Percentiles rank a stretch among this genome's conserved stretches.
These are phyloP conservation scores for Boletellus sp. DNA, from an alignment of 1,284 basidiomycete species.

Conservation along the genomic window DNA sequence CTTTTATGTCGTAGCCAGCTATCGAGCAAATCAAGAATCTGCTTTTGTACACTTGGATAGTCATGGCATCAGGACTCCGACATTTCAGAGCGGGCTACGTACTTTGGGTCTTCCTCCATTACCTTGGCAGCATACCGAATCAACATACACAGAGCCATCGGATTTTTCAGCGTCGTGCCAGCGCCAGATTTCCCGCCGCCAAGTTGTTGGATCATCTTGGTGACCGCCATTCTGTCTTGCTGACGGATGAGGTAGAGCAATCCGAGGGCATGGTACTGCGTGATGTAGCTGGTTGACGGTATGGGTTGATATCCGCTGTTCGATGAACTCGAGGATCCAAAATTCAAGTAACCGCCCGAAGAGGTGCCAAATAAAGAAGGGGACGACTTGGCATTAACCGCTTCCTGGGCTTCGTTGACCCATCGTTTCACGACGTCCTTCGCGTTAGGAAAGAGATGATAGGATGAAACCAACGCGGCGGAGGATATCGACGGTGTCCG, in stretches of 20 bases:
- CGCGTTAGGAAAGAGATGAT: conserved; percentile 92
- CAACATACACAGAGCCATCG: conserved; percentile 99
- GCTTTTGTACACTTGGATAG: conserved; percentile 70
- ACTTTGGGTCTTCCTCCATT: conserved; percentile 98
- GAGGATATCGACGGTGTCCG: conserved; percentile 94
- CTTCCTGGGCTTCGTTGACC: conserved; percentile 98
- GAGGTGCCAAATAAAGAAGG: conserved; percentile 62
- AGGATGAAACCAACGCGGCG: conserved; percentile 94
- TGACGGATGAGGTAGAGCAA: conserved; percentile 93
- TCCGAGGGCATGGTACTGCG: conserved; percentile 97
- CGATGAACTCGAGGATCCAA: conserved; percentile 52
- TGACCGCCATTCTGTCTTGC: conserved; percentile 97
- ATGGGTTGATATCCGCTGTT: conserved; percentile 73
- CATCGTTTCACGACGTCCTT: conserved; percentile 96
- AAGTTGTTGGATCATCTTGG: conserved; percentile 98
- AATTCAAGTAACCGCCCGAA: conserved; percentile 65
- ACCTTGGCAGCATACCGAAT: conserved; percentile 97
- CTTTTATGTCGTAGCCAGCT: conserved; percentile 97
- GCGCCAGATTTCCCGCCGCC: conserved; percentile 85
- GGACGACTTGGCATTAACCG: conserved; percentile 85
- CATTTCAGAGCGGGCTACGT: conserved; percentile 32
- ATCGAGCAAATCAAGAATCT: conserved; percentile 93
- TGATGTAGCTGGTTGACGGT: conserved; percentile 85
- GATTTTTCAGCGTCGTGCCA: conserved; percentile 84
- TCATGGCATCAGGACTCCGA: neutral